Percentiles rank a stretch among this genome's conserved stretches.
Conservation (phyloP, 495 filamentous ascomycete species). For the Neurospora discreta region DNA sequence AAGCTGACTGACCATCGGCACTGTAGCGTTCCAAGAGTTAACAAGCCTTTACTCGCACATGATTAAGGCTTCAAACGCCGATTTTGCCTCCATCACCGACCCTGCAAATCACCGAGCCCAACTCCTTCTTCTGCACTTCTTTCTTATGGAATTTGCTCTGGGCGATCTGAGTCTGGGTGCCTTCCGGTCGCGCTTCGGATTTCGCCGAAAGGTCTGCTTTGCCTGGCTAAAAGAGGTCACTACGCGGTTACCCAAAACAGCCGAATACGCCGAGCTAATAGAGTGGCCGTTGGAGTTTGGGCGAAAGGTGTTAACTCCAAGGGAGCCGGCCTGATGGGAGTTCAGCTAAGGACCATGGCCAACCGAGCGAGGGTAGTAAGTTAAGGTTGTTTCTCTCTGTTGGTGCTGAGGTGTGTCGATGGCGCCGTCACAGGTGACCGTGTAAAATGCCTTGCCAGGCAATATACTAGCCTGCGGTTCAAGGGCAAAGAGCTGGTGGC, state of each 20-base stretch:
- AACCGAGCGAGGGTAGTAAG: not conserved
- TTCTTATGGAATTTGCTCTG: constrained; percentile 20
- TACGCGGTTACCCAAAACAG: constrained; percentile 1
- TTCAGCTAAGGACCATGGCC: not conserved
- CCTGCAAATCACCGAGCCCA: constrained; percentile 31
- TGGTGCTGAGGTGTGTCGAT: not conserved
- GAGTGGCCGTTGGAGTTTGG: constrained; percentile 15
- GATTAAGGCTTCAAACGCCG: constrained; percentile 18
- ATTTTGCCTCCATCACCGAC: constrained; percentile 35
- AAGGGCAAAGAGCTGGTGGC: not conserved
- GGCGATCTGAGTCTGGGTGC: constrained; percentile 9
- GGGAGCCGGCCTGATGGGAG: not conserved
- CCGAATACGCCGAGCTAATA: constrained; percentile 9
- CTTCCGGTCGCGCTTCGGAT: constrained; percentile 6
- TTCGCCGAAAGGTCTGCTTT: constrained; percentile 7
- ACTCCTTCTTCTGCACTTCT: constrained; percentile 40
- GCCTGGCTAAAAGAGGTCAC: constrained; percentile 12
- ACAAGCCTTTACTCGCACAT: constrained; percentile 10
- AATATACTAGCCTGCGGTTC: not conserved
- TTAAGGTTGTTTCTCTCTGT: not conserved
- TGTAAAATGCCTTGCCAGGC: not conserved
- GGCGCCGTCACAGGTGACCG: not conserved
- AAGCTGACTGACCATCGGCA: not conserved
- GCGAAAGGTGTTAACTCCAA: not conserved
- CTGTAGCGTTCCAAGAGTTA: constrained; percentile 14